A percentile compares a stretch with the other conserved stretches of the same genome.
Evolutionary conservation across 176 grass and related monocot genomes (phyloP).

Genomic region (Carex pumila): DNA sequence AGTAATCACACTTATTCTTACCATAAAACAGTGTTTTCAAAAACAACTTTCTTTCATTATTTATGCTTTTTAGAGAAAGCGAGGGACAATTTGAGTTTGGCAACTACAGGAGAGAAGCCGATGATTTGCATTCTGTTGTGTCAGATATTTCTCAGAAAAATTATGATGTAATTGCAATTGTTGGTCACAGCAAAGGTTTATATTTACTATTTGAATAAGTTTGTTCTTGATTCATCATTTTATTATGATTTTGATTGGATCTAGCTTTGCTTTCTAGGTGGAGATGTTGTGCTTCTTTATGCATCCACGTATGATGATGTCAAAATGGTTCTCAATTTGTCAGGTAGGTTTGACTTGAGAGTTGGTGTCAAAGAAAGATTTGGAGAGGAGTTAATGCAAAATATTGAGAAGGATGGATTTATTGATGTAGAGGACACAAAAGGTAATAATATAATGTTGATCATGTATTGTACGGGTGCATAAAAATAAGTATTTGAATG

Average conservation of each 20-base stretch:
- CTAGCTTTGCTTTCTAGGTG: conserved; percentile 38
- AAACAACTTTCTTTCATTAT: conserved; percentile 6
- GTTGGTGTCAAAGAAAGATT: conserved; percentile 67
- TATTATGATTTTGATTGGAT: conserved; percentile 1
- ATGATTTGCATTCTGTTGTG: conserved; percentile 55
- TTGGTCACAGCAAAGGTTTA: conserved; percentile 82
- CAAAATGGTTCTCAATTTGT: conserved; percentile 60
- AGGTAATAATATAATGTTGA: conserved; percentile 26
- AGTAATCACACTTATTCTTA: background rate
- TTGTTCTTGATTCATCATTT: background rate
- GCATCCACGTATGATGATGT: conserved; percentile 76
- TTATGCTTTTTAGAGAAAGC: conserved; percentile 49
- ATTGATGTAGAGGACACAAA: conserved; percentile 51
- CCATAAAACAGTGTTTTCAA: background rate
- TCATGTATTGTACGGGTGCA: background rate
- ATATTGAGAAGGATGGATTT: conserved; percentile 70
- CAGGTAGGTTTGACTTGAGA: conserved; percentile 72
- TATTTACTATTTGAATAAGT: background rate
- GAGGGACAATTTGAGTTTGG: conserved; percentile 70
- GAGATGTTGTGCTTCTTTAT: conserved; percentile 84
- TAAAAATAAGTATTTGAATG: background rate
- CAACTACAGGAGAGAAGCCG: conserved; percentile 55
- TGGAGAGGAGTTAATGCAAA: conserved; percentile 57
- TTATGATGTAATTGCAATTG: conserved; percentile 49
- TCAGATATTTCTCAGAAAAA: conserved; percentile 41